Evolutionary conservation across 805 yeast genomes (phyloP).

Genomic region (Metschnikowia proteae): DNA sequence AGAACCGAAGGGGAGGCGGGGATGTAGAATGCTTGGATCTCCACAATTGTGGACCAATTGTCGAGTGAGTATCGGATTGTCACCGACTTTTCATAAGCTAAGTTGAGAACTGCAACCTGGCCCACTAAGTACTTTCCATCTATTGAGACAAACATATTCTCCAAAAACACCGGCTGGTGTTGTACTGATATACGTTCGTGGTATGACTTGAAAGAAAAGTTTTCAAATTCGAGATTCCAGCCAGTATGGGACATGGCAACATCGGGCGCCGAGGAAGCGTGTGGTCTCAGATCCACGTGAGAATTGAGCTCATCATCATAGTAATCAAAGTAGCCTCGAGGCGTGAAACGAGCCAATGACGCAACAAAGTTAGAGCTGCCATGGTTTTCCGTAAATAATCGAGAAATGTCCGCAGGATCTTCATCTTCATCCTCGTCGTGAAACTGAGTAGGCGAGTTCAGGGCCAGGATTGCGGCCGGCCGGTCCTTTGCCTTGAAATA

Average conservation of each 20-base stretch:
- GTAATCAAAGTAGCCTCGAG: constrained; percentile 13
- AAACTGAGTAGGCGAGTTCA: constrained; percentile 49
- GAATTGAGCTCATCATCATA: constrained; percentile 19
- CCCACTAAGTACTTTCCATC: constrained; percentile 64
- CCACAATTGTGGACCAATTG: constrained; percentile 72
- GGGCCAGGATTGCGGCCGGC: constrained; percentile 73
- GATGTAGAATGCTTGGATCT: constrained; percentile 59
- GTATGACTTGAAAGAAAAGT: constrained; percentile 46
- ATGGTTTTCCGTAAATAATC: constrained; percentile 19
- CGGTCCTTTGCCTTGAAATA: constrained; percentile 70
- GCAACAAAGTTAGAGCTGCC: constrained; percentile 15
- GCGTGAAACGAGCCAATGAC: constrained; percentile 2
- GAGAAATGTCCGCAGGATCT: constrained; percentile 10
- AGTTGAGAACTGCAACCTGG: constrained; percentile 71
- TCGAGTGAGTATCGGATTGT: constrained; percentile 72
- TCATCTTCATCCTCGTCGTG: constrained; percentile 21
- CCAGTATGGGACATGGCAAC: constrained; percentile 13
- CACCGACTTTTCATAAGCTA: constrained; percentile 64
- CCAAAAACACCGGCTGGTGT: constrained; percentile 43
- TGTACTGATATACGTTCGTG: constrained; percentile 26
- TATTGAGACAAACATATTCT: constrained; percentile 54
- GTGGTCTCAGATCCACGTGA: constrained; percentile 10
- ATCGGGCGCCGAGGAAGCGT: constrained; percentile 18
- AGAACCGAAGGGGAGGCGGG: constrained; percentile 52
- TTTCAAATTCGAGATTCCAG: constrained; percentile 44